These are phyloP conservation scores for Penicillium sp. DNA, from an alignment of 2,329 filamentous ascomycete genomes.

Conservation along the genomic window DNA sequence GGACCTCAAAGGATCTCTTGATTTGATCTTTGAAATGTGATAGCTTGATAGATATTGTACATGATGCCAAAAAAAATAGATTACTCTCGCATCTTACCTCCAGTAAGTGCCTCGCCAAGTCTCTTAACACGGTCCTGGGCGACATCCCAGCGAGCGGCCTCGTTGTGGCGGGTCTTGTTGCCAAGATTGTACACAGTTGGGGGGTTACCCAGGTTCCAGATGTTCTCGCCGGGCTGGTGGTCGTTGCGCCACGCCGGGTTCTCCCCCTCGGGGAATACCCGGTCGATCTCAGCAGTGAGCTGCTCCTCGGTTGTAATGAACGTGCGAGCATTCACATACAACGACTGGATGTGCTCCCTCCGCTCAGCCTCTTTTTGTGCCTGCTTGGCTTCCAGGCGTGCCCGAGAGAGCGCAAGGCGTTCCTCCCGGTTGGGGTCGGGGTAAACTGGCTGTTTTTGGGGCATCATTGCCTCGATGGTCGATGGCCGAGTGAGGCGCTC, in stretches of 20 bases:
- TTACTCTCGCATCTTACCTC: constrained; percentile 56
- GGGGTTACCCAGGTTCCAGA: constrained; percentile 52
- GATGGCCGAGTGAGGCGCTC: constrained; percentile 72
- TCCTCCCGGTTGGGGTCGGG: constrained; percentile 63
- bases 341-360: constrained; percentile 71
- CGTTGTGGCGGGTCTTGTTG: constrained; percentile 31
- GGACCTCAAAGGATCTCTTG: background rate
- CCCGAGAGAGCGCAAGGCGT: constrained; percentile 47
- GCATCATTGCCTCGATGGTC: constrained; percentile 53
- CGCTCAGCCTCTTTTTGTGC: constrained; percentile 58
- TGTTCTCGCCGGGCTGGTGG: constrained; percentile 43
- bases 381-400: constrained; percentile 44
- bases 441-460: constrained; percentile 51
- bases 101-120: constrained; percentile 66
- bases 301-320: constrained; percentile 85
- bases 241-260: constrained; percentile 44
- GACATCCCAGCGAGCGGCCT: constrained; percentile 39
- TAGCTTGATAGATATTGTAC: constrained; percentile 26
- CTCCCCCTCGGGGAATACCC: constrained; percentile 67
- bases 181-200: constrained; percentile 39
- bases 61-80: constrained; percentile 11
- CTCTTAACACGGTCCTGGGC: constrained; percentile 60
- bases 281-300: constrained; percentile 69
- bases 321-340: constrained; percentile 82
- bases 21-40: constrained; percentile 15